Evolutionary conservation across 257 asterid species (phyloP), one percentile per base, ranked within the genome.

Genomic region (Fraxinus quadrangulata): DNA sequence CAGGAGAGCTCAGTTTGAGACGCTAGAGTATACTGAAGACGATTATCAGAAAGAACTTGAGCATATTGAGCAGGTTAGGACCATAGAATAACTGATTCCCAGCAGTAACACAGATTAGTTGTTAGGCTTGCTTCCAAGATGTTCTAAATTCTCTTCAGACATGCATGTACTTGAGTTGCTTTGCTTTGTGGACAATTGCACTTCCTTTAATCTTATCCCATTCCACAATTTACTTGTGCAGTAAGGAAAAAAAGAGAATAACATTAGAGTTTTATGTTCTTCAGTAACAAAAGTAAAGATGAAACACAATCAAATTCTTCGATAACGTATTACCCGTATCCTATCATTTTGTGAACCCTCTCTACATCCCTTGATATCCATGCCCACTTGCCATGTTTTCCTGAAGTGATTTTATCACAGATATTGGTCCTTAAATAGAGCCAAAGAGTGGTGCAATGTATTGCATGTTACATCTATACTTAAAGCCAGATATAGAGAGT

Each of bases 21-120:
- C 75, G 84, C 88, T 96, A 75, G 99, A 96, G 85, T 96, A 96
- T 90, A 81, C 97, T 1, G 99, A 96, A 73, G 99, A 96, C 0
- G 99, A 96, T 80, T 96, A 96, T 87, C 98, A 93, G 81, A 90
- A 92, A 80, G 99, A 96, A 86, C 96, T 96, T 28, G 97, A 92
- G 89, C 99, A 93, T 78, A 96, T 96, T 81, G 99, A 93, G 81
- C 80, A 93, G 99, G 98, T 96, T 42, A 79, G 84, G 14, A 24
- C 70, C 14, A 34, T 42, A n/a, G 33, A 65, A 10, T 34, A 51
- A 54, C 37, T 65, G 12, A 47, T 68, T 80, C 67, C 59, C 61
- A 47, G 77, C 73, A 67, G 39, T 49, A 75, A 67, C 26, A 40
- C 26, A 17, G 26, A 70, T 26, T n/a, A n/a, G 36, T 23, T 42